Evolutionary conservation across 2,329 filamentous ascomycete species (phyloP).

Genomic region (Sporothrix euskadiensis): DNA sequence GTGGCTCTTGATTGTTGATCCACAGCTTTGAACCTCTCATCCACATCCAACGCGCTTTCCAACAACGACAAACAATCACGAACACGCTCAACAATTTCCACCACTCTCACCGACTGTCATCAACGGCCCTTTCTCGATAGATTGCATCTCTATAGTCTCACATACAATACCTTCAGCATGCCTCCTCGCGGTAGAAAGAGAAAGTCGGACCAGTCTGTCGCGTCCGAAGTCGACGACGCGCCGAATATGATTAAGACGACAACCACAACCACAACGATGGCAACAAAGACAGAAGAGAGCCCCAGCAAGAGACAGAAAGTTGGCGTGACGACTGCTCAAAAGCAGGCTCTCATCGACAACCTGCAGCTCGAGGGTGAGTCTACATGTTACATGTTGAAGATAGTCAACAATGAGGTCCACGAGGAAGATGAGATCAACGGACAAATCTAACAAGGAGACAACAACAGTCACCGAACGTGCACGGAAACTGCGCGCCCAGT

Average conservation of each 20-base stretch:
- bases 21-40: slow-evolving; percentile 1
- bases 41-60: slow-evolving; percentile 14
- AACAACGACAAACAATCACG: slow-evolving; percentile 11
- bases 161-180: slow-evolving; percentile 39
- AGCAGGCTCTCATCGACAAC: slow-evolving; percentile 86
- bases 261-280: slow-evolving; percentile 30
- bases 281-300: slow-evolving; percentile 50
- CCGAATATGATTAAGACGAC: slow-evolving; percentile 27
- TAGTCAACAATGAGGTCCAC: background rate
- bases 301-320: slow-evolving; percentile 63
- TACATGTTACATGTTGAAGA: background rate
- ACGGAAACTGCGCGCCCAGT: slow-evolving; percentile 83
- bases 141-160: no score
- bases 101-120: background rate
- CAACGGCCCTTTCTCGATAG: background rate
- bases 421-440: background rate
- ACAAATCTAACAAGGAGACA: background rate
- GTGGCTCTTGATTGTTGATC: background rate
- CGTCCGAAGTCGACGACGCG: slow-evolving; percentile 36
- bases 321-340: slow-evolving; percentile 69
- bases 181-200: slow-evolving; percentile 51
- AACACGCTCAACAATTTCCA: background rate
- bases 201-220: slow-evolving; percentile 45
- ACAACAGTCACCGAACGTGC: slow-evolving; percentile 80
- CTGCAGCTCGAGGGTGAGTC: slow-evolving; percentile 79